These are phyloP conservation scores for Hericium rajendrae DNA, from an alignment of 768 basidiomycete genomes.

Conservation along the genomic window DNA sequence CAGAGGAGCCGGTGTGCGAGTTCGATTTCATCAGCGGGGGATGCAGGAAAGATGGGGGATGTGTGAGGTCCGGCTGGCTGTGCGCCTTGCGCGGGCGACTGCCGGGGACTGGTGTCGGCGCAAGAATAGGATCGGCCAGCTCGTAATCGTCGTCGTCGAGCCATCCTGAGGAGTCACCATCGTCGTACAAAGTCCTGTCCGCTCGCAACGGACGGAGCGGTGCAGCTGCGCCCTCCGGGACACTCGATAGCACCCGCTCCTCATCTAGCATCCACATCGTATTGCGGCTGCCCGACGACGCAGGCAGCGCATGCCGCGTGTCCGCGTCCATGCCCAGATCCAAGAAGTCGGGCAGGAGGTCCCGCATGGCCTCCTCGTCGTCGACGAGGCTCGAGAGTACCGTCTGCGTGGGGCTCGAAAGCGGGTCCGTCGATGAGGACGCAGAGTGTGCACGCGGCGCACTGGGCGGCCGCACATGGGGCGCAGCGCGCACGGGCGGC, in stretches of 20 bases:
- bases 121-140: not conserved
- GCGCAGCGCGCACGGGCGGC: not conserved
- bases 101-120: not conserved
- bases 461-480: not conserved
- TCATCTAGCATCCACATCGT: not conserved
- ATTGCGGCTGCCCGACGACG: not conserved
- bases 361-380: slow-evolving; percentile 4
- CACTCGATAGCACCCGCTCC: not conserved
- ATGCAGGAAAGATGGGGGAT: not conserved
- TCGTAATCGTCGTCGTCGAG: not conserved
- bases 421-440: not conserved
- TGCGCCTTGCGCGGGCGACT: slow-evolving; percentile 4
- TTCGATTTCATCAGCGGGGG: not conserved
- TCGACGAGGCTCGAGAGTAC: not conserved
- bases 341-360: slow-evolving; percentile 11
- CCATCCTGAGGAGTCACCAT: not conserved
- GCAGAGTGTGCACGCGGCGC: not conserved
- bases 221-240: not conserved
- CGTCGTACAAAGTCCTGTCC: not conserved
- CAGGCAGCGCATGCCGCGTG: too few species aligned
- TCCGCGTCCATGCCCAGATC: slow-evolving; percentile 6
- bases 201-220: not conserved
- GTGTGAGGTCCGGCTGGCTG: slow-evolving; percentile 5
- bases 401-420: not conserved
- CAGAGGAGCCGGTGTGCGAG: not conserved